Base-by-base conservation (phyloP, 352 stramenopile genomes). In the Globisporangium spiculum region DNA sequence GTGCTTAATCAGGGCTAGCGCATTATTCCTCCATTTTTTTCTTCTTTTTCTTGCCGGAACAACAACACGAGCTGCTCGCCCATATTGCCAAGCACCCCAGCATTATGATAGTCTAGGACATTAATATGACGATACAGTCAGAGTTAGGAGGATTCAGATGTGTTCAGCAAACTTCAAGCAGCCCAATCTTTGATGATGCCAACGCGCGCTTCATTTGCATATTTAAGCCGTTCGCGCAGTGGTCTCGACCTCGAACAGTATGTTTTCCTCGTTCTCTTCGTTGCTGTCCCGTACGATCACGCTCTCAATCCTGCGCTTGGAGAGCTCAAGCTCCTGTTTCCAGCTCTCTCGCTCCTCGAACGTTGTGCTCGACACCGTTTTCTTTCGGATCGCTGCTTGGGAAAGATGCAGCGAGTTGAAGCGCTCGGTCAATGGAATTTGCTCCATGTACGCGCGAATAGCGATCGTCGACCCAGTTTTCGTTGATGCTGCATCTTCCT, bases 291-390 rank as follows among this genome's bases (percentile, higher is more conserved):
- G 72, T 36, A 85, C 38, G 27, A 74, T 34, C 3, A 75, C 69
- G 44, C 54, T 70, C 53, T 86, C 75, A 48, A 88, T 66, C 34
- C 84, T 70, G 30, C 83, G 75, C 68, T 91, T 93, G 8, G 81
- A 83, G 66, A 86, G 78, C 56, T 90, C 79, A n/a, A 91, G 72
- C 56, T 79, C 75, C 41, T 88, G 72, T 22, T 86, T 80, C 63
- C 78, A 79, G 44, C 65, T 66, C 27, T 80, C 78, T 24, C 72
- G 71, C 48, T 80, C 74, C 50, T 68, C 50, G 14, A 69, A 67
- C 30, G 61, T 59, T 32, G 59, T 38, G 4, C 30, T 18, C 7
- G 58, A 69, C 27, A 57, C 52, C 8, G 24, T 24, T 46, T 69
- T 67, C n/a, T 56, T 55, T 46, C 44, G 65, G 63, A 48, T 30